phyloP scores from a whole-genome alignment of 139 green algal species.

The Coelastrella sp. region DNA sequence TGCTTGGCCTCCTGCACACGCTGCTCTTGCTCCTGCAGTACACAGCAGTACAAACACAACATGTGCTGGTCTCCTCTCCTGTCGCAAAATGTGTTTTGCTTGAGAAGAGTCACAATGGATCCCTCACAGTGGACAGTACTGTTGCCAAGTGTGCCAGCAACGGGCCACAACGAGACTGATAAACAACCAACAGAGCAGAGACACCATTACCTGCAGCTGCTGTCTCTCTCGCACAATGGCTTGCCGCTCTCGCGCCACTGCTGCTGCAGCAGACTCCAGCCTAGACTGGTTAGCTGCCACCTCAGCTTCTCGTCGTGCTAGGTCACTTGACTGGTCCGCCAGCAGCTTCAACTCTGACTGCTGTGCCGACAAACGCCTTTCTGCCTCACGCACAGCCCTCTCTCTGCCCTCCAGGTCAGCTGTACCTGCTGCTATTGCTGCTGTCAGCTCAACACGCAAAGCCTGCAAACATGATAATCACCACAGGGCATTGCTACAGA shows the following conservation, averaged over 20 bases:
- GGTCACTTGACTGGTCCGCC: background rate
- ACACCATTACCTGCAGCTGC: constrained; percentile 18
- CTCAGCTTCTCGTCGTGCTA: constrained; percentile 24
- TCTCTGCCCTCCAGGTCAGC: constrained; percentile 34
- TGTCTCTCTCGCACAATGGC: background rate
- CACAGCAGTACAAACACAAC: background rate
- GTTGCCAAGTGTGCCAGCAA: background rate
- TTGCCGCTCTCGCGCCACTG: constrained; percentile 9
- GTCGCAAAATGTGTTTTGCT: too few species aligned
- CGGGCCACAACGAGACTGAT: background rate
- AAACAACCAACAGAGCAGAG: background rate
- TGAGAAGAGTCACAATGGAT: too few species aligned
- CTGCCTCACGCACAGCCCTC: constrained; percentile 15
- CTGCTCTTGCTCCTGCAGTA: constrained; percentile 22
- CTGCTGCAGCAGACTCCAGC: constrained; percentile 34
- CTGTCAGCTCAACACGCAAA: constrained; percentile 26
- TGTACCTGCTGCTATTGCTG: constrained; percentile 25
- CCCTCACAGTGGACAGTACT: background rate
- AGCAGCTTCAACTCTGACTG: background rate
- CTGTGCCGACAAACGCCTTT: constrained; percentile 31
- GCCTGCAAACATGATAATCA: background rate
- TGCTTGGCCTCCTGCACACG: constrained; percentile 11
- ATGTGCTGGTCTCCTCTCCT: background rate
- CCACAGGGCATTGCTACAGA: too few species aligned
- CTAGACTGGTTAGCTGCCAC: background rate